Base-by-base conservation (phyloP, 2,329 filamentous ascomycete genomes). In the Tolypocladium ovalisporum region DNA sequence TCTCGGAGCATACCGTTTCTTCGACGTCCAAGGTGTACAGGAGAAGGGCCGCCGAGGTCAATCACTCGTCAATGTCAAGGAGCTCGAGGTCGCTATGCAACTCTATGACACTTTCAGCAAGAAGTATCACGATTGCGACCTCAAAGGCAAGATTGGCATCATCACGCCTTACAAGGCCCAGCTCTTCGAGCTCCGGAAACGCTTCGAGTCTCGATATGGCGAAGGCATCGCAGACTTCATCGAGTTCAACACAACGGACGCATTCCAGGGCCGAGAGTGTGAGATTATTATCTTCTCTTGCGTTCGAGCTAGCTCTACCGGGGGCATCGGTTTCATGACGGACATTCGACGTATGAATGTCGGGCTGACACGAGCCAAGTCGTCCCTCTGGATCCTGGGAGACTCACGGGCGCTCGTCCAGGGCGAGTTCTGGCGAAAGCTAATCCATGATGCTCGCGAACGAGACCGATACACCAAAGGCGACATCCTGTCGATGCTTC, bases 271-370 rank as follows among this genome's bases (percentile, higher is more conserved):
- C 61, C 86, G 95, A 63, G 94, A 99, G 73, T 94, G 91, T 67
- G 94, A 99, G 68, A 87, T 99, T 61, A 97, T 99, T 71, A 97
- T 99, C 62, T 99, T 99, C 76, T 97, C 94, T 44, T 99, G 95
- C 71, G 94, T 99, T 60, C 87, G 94, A 75, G 93, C 94, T 27
- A 93, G 88, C 35, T 84, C 89, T n/a, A 89, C 87, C 9, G 88
- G 89, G n/a, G 91, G 93, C 66, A 96, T 99, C 67, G 94, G 94
- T 79, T 99, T 99, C 83, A 87, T 99, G 82, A 89, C 90, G 56
- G 94, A 99, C 70, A 96, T 99, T 68, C 86, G 94, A 59, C 93
- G 94, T 79, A 97, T 99, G 95, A 99, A 99, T 72, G 94, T 99
- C 67, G 94, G 94, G 75, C 79, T 99, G 59, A 99, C 94, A 27